A percentile compares a stretch with the other conserved stretches of the same genome.
These are phyloP conservation scores for Saturnispora hagleri DNA, from an alignment of 805 yeast species.

Conservation along the genomic window DNA sequence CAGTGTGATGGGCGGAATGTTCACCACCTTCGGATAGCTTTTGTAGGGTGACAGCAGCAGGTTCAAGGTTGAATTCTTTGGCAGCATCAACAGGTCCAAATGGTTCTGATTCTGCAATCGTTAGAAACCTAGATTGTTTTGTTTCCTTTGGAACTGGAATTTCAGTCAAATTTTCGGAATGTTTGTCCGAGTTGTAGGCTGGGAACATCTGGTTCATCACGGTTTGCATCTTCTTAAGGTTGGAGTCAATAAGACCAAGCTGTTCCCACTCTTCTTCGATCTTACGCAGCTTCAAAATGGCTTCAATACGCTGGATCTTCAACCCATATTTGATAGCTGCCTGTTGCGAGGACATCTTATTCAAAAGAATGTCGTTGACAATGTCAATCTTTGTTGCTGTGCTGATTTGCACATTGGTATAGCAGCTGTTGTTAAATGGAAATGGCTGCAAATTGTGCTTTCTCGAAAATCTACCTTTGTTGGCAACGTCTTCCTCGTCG, in stretches of 20 bases:
- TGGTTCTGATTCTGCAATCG: constrained; percentile 90
- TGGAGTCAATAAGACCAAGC: constrained; percentile 44
- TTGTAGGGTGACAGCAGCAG: constrained; percentile 74
- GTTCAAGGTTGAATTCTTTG: constrained; percentile 66
- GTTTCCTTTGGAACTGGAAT: constrained; percentile 86
- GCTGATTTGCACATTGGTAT: constrained; percentile 55
- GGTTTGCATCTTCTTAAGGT: constrained; percentile 47
- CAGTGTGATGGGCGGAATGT: constrained; percentile 31
- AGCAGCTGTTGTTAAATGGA: constrained; percentile 62
- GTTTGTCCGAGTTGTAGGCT: constrained; percentile 39
- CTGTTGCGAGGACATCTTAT: constrained; percentile 53
- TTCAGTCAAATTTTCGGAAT: constrained; percentile 78
- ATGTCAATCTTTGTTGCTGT: constrained; percentile 52
- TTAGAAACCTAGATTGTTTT: constrained; percentile 68
- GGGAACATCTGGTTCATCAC: constrained; percentile 80
- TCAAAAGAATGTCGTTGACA: constrained; percentile 38
- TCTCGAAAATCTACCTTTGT: constrained; percentile 14
- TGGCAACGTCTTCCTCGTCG: constrained; percentile 9
- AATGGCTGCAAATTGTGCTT: constrained; percentile 58
- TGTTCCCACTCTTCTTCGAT: constrained; percentile 56
- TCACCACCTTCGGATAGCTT: constrained; percentile 55
- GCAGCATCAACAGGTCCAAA: constrained; percentile 97
- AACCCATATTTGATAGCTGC: constrained; percentile 73
- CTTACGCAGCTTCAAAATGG: constrained; percentile 59
- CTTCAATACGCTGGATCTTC: constrained; percentile 81